Percentiles rank a stretch among this genome's conserved stretches.
phyloP scores from a whole-genome alignment of 106 monocot genomes.

The Platanthera guangdongensis region DNA sequence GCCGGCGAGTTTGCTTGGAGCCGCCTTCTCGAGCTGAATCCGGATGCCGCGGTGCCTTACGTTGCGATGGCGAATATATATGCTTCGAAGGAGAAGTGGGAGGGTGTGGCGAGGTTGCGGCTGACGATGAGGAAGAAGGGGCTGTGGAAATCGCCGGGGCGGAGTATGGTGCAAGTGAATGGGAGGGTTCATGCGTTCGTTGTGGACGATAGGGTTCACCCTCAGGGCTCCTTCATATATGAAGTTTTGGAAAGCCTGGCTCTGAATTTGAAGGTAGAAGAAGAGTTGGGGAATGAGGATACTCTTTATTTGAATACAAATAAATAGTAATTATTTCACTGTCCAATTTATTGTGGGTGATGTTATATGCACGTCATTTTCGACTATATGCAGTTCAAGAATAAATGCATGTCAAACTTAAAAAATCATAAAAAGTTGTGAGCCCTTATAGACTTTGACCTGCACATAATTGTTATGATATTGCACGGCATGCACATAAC shows the following conservation, averaged over 20 bases:
- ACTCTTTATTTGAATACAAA: no score
- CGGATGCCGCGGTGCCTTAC: constrained; percentile 21
- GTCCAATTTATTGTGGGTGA: no score
- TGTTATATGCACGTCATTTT: no score
- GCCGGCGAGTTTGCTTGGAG: constrained; percentile 21
- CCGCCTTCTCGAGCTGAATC: constrained; percentile 25
- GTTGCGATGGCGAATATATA: constrained; percentile 34
- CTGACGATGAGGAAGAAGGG: constrained; percentile 21
- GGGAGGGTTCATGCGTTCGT: constrained; percentile 22
- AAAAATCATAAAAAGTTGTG: no score
- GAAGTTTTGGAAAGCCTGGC: constrained; percentile 16
- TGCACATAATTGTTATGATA: no score
- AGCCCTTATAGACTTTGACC: no score
- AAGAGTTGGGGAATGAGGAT: background rate
- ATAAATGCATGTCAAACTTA: no score
- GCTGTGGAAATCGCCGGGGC: constrained; percentile 21
- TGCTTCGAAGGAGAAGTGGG: constrained; percentile 33
- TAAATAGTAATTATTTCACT: no score
- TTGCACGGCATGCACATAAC: no score
- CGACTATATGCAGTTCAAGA: no score
- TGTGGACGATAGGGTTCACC: constrained; percentile 23
- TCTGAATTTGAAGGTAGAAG: constrained; percentile 18
- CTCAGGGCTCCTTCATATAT: constrained; percentile 15
- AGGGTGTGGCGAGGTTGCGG: constrained; percentile 20
- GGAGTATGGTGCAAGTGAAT: constrained; percentile 23